Evolutionary conservation across 2,329 filamentous ascomycete species (phyloP), one percentile per base, ranked within the genome.

Genomic region (Metarhizium humberi): DNA sequence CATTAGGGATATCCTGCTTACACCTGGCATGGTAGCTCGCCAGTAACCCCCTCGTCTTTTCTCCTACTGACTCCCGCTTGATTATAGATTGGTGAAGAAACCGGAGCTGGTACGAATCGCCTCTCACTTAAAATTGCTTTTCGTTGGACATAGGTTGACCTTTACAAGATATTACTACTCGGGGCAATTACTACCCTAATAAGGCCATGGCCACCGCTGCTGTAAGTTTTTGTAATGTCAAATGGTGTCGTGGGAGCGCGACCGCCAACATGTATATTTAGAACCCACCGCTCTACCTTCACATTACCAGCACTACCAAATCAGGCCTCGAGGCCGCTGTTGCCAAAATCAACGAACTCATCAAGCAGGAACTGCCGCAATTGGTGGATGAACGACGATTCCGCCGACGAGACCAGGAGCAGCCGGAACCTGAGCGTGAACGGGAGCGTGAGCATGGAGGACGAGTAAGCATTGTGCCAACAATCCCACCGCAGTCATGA

Each of bases 21-120:
- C 86, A 87, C 85, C 75, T 71, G 73, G 78, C 79, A 75, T 78
- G 76, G 80, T 82, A 87, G 85, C 82, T 81, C 74, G 71, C 71
- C 74, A 74, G 74, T 72, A 71, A 71, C 68, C 72, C 71, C 77
- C 80, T 40, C 82, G 86, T 84, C 84, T 84, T 89, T 86, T 83
- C 88, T 90, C 85, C 84, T 94, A 90, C 92, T 97, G 85, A 96
- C 92, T 84, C 86, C 80, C 76, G 80, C 85, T 82, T 94, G 85
- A 88, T 88, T 45, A 67, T 92, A 99, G 94, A 99, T 99, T 69
- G 95, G 96, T 87, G 92, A 96, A 79, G 90, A 96, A 69, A 97
- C 92, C 86, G 94, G 94, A 82, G 92, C 94, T 81, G 94, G 94
- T 99, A 99, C 86, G 92, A 84, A 78, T 75, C 56, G 51, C 71